phyloP scores from a whole-genome alignment of 2,329 filamentous ascomycete species.

The Corinectria fuckeliana region DNA sequence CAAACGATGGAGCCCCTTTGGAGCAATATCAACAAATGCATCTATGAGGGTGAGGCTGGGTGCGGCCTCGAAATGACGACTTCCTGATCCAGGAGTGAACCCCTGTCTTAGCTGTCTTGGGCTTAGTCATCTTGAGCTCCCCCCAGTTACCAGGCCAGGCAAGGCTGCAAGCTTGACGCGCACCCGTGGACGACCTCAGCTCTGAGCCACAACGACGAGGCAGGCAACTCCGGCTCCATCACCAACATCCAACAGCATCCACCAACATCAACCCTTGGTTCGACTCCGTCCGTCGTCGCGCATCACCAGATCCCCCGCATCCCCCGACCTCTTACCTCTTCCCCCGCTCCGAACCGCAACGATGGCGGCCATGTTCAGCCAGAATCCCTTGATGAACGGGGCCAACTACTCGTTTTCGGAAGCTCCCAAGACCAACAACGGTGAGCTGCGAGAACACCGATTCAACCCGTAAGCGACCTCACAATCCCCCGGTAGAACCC shows the following conservation, averaged over 20 bases:
- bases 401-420: conserved; percentile 74
- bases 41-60: conserved; percentile 12
- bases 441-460: conserved; percentile 73
- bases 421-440: conserved; percentile 58
- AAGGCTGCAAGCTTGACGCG: conserved; percentile 62
- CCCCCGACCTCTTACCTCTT: neutral
- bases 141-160: conserved; percentile 39
- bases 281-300: conserved; percentile 12
- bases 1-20: conserved; percentile 9
- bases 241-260: conserved; percentile 8
- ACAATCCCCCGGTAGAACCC: neutral
- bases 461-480: conserved; percentile 82
- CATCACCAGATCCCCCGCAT: conserved; percentile 13
- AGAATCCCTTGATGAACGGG: conserved; percentile 72
- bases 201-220: conserved; percentile 28
- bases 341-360: conserved; percentile 35
- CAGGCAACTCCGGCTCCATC: conserved; percentile 26
- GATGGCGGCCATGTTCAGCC: conserved; percentile 73
- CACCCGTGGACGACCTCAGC: conserved; percentile 43
- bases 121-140: conserved; percentile 53
- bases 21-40: conserved; percentile 27
- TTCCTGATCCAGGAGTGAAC: conserved; percentile 29
- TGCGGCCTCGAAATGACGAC: conserved; percentile 30
- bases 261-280: conserved; percentile 18
- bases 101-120: conserved; percentile 23